Evolutionary conservation across 2,329 filamentous ascomycete species (phyloP).

Genomic region (Venturia aucupariae): DNA sequence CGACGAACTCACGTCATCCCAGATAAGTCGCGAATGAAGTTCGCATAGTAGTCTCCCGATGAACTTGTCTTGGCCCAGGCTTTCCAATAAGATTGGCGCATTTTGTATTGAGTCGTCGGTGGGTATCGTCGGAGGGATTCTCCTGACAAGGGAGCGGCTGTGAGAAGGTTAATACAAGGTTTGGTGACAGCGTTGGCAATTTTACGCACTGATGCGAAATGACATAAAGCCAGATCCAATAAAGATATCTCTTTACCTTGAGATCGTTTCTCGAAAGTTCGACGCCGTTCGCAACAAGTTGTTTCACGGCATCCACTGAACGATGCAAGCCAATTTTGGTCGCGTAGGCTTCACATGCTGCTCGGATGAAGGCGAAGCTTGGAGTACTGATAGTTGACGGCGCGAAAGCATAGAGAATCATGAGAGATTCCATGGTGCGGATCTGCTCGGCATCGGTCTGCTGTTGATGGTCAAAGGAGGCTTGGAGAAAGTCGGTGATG

Average conservation of each 20-base stretch:
- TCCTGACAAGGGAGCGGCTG: background rate
- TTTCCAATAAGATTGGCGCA: background rate
- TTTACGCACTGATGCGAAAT: background rate
- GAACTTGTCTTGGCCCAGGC: background rate
- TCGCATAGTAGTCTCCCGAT: background rate
- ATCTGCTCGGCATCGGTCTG: constrained; percentile 3
- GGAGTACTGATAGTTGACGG: background rate
- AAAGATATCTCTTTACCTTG: constrained; percentile 2
- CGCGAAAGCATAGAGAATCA: background rate
- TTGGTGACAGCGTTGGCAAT: background rate
- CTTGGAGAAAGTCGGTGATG: background rate
- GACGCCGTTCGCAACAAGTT: background rate
- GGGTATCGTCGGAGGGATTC: background rate
- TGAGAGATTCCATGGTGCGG: background rate
- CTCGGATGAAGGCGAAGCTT: background rate
- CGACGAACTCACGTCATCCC: background rate
- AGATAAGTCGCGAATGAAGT: background rate
- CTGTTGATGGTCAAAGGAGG: background rate
- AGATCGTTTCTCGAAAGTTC: constrained; percentile 1
- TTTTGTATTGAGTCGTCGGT: background rate
- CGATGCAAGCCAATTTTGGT: background rate
- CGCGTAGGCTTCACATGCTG: constrained; percentile 1
- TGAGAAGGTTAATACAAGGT: background rate
- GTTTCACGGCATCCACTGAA: background rate
- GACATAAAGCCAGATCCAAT: constrained; percentile 1